A percentile compares a stretch with the other conserved stretches of the same genome.
Evolutionary conservation across 2,329 filamentous ascomycete species (phyloP).

Genomic region (Fusarium buxicola): DNA sequence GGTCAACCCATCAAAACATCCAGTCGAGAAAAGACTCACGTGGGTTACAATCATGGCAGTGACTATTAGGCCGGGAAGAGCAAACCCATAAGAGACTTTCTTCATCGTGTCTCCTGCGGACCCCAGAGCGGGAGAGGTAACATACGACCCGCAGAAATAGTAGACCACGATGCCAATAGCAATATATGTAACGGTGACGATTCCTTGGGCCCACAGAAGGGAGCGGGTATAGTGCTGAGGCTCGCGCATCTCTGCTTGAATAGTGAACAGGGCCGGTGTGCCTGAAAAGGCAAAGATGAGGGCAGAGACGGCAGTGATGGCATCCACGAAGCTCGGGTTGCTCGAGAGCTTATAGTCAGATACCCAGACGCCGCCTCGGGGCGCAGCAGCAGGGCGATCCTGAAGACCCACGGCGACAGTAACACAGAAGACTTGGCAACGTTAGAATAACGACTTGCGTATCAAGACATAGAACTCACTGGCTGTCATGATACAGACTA

Average conservation of each 20-base stretch:
- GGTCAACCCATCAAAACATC: no score
- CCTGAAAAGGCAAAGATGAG: slow-evolving; percentile 53
- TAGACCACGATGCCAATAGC: slow-evolving; percentile 55
- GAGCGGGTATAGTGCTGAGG: slow-evolving; percentile 43
- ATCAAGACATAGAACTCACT: slow-evolving; percentile 28
- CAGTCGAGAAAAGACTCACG: slow-evolving; percentile 25
- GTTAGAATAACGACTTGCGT: no score
- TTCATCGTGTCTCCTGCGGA: slow-evolving; percentile 56
- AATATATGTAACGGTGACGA: slow-evolving; percentile 47
- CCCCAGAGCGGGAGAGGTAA: slow-evolving; percentile 59
- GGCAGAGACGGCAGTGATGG: slow-evolving; percentile 45
- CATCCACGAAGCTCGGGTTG: slow-evolving; percentile 46
- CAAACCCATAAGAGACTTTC: slow-evolving; percentile 56
- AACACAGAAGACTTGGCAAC: slow-evolving; percentile 34
- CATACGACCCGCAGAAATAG: slow-evolving; percentile 57
- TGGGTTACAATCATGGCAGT: slow-evolving; percentile 40
- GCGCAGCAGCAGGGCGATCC: slow-evolving; percentile 46
- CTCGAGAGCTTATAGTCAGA: slow-evolving; percentile 47
- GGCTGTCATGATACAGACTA: slow-evolving; percentile 41
- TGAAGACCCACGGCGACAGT: slow-evolving; percentile 47
- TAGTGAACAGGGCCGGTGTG: slow-evolving; percentile 48
- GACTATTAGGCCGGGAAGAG: slow-evolving; percentile 45
- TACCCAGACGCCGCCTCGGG: slow-evolving; percentile 38
- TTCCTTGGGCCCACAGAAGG: slow-evolving; percentile 41
- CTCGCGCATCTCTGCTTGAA: slow-evolving; percentile 50